These are phyloP conservation scores for Colletotrichum cuscutae DNA, from an alignment of 2,329 filamentous ascomycete genomes.

Conservation along the genomic window DNA sequence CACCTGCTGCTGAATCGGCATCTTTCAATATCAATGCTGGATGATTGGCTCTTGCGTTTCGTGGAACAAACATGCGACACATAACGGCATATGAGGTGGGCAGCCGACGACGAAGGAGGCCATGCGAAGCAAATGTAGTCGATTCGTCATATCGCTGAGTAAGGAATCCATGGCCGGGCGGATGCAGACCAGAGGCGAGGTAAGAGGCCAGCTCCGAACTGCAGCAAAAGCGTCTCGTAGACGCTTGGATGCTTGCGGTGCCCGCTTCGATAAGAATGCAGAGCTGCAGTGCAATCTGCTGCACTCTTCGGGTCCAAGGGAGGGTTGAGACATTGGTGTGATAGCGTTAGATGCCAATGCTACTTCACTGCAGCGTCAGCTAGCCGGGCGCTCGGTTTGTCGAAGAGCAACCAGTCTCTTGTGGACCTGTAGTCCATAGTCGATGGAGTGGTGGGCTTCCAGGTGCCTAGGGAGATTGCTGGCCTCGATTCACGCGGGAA, in stretches of 20 bases:
- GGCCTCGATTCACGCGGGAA: constrained; percentile 11
- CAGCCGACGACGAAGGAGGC: constrained; percentile 3
- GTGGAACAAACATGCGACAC: constrained; percentile 18
- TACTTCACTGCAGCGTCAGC: constrained; percentile 8
- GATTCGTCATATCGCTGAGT: neutral
- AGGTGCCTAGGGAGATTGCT: constrained; percentile 1
- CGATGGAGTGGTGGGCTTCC: neutral
- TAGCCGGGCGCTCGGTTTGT: constrained; percentile 9
- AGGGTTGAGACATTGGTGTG: constrained; percentile 28
- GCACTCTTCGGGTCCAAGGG: constrained; percentile 20
- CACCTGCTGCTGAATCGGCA: constrained; percentile 1
- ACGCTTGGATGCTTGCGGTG: constrained; percentile 17
- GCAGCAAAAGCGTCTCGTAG: constrained; percentile 23
- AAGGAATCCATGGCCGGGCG: neutral
- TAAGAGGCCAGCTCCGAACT: neutral
- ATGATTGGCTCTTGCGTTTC: neutral
- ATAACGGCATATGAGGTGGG: constrained; percentile 16
- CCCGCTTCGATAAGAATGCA: constrained; percentile 1
- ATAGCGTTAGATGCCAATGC: constrained; percentile 30
- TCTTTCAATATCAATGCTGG: neutral
- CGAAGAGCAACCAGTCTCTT: constrained; percentile 7
- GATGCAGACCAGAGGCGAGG: neutral
- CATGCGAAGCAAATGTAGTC: neutral
- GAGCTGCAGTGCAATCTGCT: constrained; percentile 12
- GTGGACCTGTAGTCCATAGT: neutral